Conservation (phyloP, 352 stramenopile genomes). For the Phytophthora europaea region DNA sequence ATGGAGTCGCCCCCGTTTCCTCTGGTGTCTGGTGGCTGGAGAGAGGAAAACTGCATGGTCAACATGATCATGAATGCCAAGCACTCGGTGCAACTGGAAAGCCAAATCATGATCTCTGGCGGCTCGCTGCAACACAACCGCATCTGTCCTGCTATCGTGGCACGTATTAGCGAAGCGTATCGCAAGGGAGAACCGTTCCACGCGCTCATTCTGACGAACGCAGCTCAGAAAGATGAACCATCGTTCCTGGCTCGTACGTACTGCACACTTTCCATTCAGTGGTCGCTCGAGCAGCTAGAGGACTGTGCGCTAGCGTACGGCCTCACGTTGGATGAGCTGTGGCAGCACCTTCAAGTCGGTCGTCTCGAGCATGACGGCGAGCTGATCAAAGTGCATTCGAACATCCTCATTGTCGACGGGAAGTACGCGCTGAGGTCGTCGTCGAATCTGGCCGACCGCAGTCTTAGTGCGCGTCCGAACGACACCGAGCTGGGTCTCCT, state of each 20-base stretch:
- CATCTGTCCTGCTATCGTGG: constrained; percentile 70
- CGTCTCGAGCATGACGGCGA: constrained; percentile 57
- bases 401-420: constrained; percentile 83
- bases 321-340: constrained; percentile 50
- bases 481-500: constrained; percentile 80
- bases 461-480: constrained; percentile 70
- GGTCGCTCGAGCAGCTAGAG: constrained; percentile 80
- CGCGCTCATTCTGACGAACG: constrained; percentile 78
- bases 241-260: constrained; percentile 82
- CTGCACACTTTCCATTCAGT: constrained; percentile 81
- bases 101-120: constrained; percentile 86
- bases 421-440: constrained; percentile 76
- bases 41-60: constrained; percentile 85
- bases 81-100: constrained; percentile 77
- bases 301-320: constrained; percentile 55
- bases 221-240: constrained; percentile 80
- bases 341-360: constrained; percentile 58
- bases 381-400: constrained; percentile 83
- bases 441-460: constrained; percentile 82
- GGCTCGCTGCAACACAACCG: constrained; percentile 79
- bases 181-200: constrained; percentile 52
- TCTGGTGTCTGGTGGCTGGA: constrained; percentile 76
- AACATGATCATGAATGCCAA: constrained; percentile 82
- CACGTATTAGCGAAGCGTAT: constrained; percentile 56
- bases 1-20: constrained; percentile 71